These are phyloP conservation scores for Curvularia sp. DNA, from an alignment of 2,329 filamentous ascomycete genomes.

Conservation along the genomic window DNA sequence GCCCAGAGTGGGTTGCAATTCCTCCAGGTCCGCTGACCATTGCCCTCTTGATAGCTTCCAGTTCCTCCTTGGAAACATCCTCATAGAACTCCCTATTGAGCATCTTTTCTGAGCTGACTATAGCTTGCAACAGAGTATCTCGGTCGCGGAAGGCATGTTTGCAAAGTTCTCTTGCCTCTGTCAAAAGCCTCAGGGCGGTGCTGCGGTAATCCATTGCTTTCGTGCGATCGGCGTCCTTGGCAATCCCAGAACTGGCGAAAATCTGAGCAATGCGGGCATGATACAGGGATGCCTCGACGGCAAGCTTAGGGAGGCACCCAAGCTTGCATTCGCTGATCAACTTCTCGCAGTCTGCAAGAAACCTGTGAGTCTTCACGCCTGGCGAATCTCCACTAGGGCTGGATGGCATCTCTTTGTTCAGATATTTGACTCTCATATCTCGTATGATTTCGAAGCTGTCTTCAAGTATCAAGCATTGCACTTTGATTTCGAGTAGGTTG, in stretches of 20 bases:
- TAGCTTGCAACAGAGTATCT: conserved; percentile 30
- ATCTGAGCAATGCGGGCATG: conserved; percentile 43
- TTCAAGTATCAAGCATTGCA: conserved; percentile 38
- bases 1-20: conserved; percentile 57
- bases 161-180: conserved; percentile 45
- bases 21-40: conserved; percentile 56
- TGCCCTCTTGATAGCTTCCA: conserved; percentile 55
- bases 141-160: conserved; percentile 42
- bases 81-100: conserved; percentile 51
- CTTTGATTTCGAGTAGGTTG: conserved; percentile 38
- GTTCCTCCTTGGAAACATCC: conserved; percentile 53
- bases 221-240: conserved; percentile 9
- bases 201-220: conserved; percentile 24
- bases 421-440: not conserved
- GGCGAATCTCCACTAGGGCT: conserved; percentile 25
- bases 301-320: conserved; percentile 49
- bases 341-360: conserved; percentile 37
- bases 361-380: conserved; percentile 15
- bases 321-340: conserved; percentile 41
- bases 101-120: conserved; percentile 39
- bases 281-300: conserved; percentile 48
- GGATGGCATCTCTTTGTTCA: not conserved
- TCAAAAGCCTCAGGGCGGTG: conserved; percentile 37
- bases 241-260: conserved; percentile 28
- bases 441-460: conserved; percentile 40